These are phyloP conservation scores for Aristolochia contorta DNA, from an alignment of 164 flowering plant species.

Conservation along the genomic window DNA sequence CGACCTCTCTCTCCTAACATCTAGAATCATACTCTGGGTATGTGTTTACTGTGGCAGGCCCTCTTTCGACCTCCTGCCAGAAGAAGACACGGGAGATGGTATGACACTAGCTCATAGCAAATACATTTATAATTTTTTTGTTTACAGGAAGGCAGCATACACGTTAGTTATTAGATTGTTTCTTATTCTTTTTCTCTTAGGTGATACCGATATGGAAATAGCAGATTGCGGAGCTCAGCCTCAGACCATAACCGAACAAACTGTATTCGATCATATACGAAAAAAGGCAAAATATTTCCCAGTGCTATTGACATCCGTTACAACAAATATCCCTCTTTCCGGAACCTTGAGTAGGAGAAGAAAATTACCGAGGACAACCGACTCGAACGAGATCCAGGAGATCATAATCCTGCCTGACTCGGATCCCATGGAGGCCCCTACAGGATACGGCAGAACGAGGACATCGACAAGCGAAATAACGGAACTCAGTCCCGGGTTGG, in stretches of 20 bases:
- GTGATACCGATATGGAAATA: slow-evolving; percentile 18
- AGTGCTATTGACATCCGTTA: slow-evolving; percentile 21
- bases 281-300: slow-evolving; percentile 68
- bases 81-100: slow-evolving; percentile 65
- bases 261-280: slow-evolving; percentile 73
- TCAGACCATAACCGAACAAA: slow-evolving; percentile 36
- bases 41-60: slow-evolving; percentile 49
- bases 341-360: slow-evolving; percentile 24
- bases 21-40: not conserved
- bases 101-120: slow-evolving; percentile 3
- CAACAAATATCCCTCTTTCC: slow-evolving; percentile 21
- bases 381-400: slow-evolving; percentile 9
- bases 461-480: not conserved
- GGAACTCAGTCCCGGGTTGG: not conserved
- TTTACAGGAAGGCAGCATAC: not conserved
- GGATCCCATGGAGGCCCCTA: slow-evolving; percentile 4
- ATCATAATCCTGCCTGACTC: slow-evolving; percentile 12
- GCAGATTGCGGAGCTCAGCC: slow-evolving; percentile 29
- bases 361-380: slow-evolving; percentile 25
- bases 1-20: not conserved
- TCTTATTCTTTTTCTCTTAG: slow-evolving; percentile 10
- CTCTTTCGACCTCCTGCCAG: slow-evolving; percentile 61
- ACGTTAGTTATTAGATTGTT: not conserved
- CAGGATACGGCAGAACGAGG: not conserved
- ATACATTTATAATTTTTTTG: not conserved